Percentiles rank a stretch among this genome's conserved stretches.
phyloP scores from a whole-genome alignment of 495 filamentous ascomycete genomes.

The Penicillium argentinense region DNA sequence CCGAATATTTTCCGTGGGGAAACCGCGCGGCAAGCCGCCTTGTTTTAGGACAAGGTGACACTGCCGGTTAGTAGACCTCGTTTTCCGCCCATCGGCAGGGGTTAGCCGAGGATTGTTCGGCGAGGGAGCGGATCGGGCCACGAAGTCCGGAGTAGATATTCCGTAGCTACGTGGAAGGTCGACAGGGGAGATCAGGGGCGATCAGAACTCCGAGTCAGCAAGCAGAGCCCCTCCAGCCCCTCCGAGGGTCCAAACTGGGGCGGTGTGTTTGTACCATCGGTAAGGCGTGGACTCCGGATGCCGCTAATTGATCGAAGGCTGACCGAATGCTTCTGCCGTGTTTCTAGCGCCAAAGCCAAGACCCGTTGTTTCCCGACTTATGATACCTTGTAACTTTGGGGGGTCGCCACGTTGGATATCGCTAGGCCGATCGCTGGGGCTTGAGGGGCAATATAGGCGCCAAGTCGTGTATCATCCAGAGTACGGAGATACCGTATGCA shows the following conservation, averaged over 20 bases:
- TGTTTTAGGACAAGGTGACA: neutral
- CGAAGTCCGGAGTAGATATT: no score
- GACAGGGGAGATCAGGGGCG: neutral
- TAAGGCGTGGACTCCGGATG: constrained; percentile 9
- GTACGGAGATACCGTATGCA: no score
- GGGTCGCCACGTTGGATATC: neutral
- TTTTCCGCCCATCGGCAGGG: neutral
- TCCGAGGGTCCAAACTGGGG: constrained; percentile 16
- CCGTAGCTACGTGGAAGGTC: no score
- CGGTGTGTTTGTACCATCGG: constrained; percentile 12
- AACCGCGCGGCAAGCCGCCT: constrained; percentile 1
- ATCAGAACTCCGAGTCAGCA: neutral
- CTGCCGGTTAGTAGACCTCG: neutral
- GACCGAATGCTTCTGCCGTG: constrained; percentile 31
- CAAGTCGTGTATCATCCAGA: no score
- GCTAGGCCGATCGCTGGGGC: constrained; percentile 1
- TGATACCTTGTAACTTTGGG: constrained; percentile 15
- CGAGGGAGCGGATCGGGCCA: no score
- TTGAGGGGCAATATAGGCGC: no score
- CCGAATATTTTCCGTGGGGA: constrained; percentile 10
- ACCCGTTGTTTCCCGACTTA: constrained; percentile 22
- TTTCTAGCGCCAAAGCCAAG: constrained; percentile 41
- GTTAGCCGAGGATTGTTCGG: neutral
- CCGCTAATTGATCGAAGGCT: constrained; percentile 23
- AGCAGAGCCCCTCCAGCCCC: no score